These are phyloP conservation scores for Helicocarpus griseus DNA, from an alignment of 2,329 filamentous ascomycete species.

Conservation along the genomic window DNA sequence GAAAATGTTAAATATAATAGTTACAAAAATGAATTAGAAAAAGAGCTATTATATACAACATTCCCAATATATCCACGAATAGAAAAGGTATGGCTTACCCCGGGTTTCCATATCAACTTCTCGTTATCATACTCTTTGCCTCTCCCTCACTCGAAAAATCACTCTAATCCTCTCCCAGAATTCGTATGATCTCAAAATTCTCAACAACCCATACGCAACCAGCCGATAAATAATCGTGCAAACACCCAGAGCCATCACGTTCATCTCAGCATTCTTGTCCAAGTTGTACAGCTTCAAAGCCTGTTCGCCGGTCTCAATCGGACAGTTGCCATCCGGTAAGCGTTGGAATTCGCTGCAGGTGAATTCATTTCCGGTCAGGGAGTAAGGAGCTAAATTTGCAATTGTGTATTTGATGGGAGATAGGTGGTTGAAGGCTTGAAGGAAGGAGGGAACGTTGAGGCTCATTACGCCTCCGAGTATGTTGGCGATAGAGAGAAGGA, in stretches of 20 bases:
- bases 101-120: background rate
- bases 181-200: conserved; percentile 12
- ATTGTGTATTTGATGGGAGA: conserved; percentile 61
- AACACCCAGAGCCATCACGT: conserved; percentile 53
- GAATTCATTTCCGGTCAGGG: conserved; percentile 51
- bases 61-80: background rate
- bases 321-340: conserved; percentile 52
- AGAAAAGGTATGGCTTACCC: background rate
- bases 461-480: conserved; percentile 63
- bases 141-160: background rate
- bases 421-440: conserved; percentile 61
- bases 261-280: conserved; percentile 50
- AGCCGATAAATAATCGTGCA: conserved; percentile 57
- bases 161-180: conserved; percentile 7
- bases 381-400: conserved; percentile 57
- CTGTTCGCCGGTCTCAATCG: conserved; percentile 56
- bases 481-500: conserved; percentile 60
- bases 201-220: conserved; percentile 34
- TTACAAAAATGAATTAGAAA: too few species aligned
- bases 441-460: conserved; percentile 56
- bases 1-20: too few species aligned
- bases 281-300: conserved; percentile 59
- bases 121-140: background rate
- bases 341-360: conserved; percentile 53
- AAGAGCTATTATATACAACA: too few species aligned